Evolutionary conservation across 2,329 filamentous ascomycete genomes (phyloP), one percentile per base, ranked within the genome.

Genomic region (Epichloe hybrida): DNA sequence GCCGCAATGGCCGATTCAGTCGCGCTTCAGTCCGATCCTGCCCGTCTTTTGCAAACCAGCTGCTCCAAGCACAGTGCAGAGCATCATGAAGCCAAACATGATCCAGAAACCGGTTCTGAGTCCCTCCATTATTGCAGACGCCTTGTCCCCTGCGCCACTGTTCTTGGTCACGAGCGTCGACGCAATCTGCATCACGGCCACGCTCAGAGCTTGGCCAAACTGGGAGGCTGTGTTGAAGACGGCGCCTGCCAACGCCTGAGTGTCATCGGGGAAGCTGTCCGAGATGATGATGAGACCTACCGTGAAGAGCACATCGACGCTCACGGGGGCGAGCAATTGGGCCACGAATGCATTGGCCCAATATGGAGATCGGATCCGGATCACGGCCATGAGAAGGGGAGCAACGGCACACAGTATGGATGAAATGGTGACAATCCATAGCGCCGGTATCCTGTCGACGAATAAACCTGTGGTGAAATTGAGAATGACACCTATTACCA

Each of bases 211-310:
- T n/a, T 63, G 72, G 0, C 79, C 79, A 50, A 82, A 73, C 54
- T 82, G 77, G 0, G 70, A 64, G 0, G 75, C 66, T 0, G 77
- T 80, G 53, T 79, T 81, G 61, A 82, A 83, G 0, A 83, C 78
- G 0, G 76, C 78, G 0, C 79, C 80, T 0, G 77, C 79, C 0
- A 83, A 64, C 0, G 75, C 75, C 52, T 83, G 79, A 1, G 70
- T 79, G 8, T 76, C 64, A n/a, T 71, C 66, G 0, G 76, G 73
- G 53, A 81, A 82, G 3, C 68, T 70, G 13, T 76, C 72, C 0
- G 72, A 70, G 7, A 81, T 71, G 3, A 81, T 63, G 20, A 82
- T 68, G 21, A 75, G 65, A 0, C 72, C 75, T 2, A 82, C 71
- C 0, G 75, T 81, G 58, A 79, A 81, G 6, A 82, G 64, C 0